Base-by-base conservation (phyloP, 768 basidiomycete genomes). In the Xerocomellus intermedius region DNA sequence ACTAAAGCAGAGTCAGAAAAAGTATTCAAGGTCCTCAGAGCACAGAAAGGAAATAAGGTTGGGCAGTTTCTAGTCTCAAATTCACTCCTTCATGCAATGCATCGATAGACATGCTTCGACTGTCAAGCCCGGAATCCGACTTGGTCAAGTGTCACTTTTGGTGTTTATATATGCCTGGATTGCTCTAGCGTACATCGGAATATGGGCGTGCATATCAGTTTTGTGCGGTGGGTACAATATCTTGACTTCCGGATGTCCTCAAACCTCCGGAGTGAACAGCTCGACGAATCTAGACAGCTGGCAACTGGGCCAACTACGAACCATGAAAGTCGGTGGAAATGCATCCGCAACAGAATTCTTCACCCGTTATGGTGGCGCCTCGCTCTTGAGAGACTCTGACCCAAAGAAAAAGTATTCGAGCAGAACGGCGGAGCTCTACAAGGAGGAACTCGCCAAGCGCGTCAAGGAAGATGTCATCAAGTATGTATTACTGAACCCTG, bases 131-230 rank as follows among this genome's bases (percentile, higher is more conserved):
- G 94, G 64, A 97, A 97, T 74, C 96, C 96, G 43, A 97, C 94
- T 32, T 98, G 96, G 97, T 87, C 94, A 4, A 94, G 92, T 58
- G 93, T 97, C 21, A 95, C 94, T 0, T 99, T 89, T 68, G 96
- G 93, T 33, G 86, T 98, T 14, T 98, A 98, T 74, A 94, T 99
- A 67, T 99, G 97, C 68, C 77, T 98, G 32, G 95, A 99, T 55
- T 99, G 97, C 78, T 98, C 96, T 5, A 90, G 89, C 61, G 76
- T 89, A 14, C 97, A 99, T 74, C 80, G 97, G 50, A 98, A 96
- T 70, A 87, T 98, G 85, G 97, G 97, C 64, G 96, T 98, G 22
- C 97, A 99, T 69, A 94, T 99, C 72, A 91, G 86, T 59, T 99
- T 99, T 65, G 96, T 99, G 41, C 79, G 95, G 93, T 94, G 69